Percentiles rank a stretch among this genome's conserved stretches.
These are phyloP conservation scores for Picea glauca DNA, from an alignment of 75 land plant genomes.

Conservation along the genomic window DNA sequence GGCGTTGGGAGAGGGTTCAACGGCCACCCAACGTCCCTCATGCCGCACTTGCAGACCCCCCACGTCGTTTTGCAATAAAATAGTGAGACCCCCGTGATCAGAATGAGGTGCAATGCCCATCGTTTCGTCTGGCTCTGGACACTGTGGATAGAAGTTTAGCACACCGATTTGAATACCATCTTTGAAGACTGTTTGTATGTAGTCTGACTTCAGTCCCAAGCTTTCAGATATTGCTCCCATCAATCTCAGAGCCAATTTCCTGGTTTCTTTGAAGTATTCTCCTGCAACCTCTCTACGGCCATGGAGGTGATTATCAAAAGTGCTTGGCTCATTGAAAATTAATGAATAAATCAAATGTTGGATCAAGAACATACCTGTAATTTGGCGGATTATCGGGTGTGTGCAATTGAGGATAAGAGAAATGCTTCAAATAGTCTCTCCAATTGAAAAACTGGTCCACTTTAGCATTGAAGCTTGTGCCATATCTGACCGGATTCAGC, in stretches of 20 bases:
- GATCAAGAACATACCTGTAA: too few species aligned
- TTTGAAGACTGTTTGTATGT: slow-evolving; percentile 35
- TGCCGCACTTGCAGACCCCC: slow-evolving; percentile 54
- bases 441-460: slow-evolving; percentile 34
- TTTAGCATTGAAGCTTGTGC: slow-evolving; percentile 53
- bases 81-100: slow-evolving; percentile 40
- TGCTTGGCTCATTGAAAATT: too few species aligned
- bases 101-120: slow-evolving; percentile 50
- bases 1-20: slow-evolving; percentile 49
- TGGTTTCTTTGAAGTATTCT: slow-evolving; percentile 5
- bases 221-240: slow-evolving; percentile 51
- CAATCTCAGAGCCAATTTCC: slow-evolving; percentile 29
- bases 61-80: slow-evolving; percentile 48
- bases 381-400: too few species aligned
- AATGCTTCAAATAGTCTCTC: too few species aligned
- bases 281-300: slow-evolving; percentile 26
- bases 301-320: background rate
- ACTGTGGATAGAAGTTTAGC: slow-evolving; percentile 59
- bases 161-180: slow-evolving; percentile 42
- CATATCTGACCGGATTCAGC: slow-evolving; percentile 65
- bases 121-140: slow-evolving; percentile 66
- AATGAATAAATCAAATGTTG: too few species aligned
- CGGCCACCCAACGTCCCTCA: slow-evolving; percentile 43
- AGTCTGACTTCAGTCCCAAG: slow-evolving; percentile 44
- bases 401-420: too few species aligned